A percentile compares a stretch with the other conserved stretches of the same genome.
phyloP scores from a whole-genome alignment of 2,329 filamentous ascomycete genomes.

The Endoconidiophora laricicola region DNA sequence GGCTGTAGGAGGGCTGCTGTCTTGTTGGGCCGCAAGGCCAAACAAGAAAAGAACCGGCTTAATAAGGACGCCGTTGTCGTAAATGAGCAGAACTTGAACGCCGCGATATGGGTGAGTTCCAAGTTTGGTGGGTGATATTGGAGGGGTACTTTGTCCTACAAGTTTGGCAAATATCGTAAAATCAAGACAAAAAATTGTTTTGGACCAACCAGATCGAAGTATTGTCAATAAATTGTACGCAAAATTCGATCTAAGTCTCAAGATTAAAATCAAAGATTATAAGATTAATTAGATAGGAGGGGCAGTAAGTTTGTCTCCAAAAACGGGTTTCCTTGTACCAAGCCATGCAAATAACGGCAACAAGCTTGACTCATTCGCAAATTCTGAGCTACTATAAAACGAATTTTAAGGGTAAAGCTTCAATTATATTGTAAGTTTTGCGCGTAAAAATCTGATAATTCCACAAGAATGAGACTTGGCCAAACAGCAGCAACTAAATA shows the following conservation, averaged over 20 bases:
- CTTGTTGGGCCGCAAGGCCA: not conserved
- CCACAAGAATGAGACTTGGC: not conserved
- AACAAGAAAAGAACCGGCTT: not conserved
- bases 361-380: not conserved
- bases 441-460: not conserved
- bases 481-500: not conserved
- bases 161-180: not conserved
- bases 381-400: too few relatives aligned
- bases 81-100: not conserved
- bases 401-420: too few relatives aligned
- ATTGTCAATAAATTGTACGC: too few relatives aligned
- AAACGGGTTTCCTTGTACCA: not conserved
- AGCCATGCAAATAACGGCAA: not conserved
- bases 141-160: not conserved
- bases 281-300: constrained; percentile 7
- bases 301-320: constrained; percentile 1
- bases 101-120: not conserved
- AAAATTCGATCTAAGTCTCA: too few relatives aligned
- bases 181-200: too few relatives aligned
- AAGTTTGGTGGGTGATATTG: not conserved
- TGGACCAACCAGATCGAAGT: too few relatives aligned
- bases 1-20: not conserved
- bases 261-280: not conserved
- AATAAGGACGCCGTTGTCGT: not conserved
- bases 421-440: not conserved